phyloP scores from a whole-genome alignment of 2,329 filamentous ascomycete species.

The Exophiala oligosperma region DNA sequence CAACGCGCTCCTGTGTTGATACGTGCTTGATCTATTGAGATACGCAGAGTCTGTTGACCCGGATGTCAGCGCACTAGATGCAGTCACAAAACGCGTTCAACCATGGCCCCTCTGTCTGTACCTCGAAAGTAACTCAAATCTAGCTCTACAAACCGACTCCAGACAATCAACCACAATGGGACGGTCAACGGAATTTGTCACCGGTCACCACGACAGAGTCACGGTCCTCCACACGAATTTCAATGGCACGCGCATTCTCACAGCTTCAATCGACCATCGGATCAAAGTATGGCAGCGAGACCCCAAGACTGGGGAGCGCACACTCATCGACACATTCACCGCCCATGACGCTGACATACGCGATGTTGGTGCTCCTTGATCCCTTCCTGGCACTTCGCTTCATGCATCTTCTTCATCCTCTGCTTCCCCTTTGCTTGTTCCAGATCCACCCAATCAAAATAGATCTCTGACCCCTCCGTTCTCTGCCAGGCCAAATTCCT shows the following conservation, averaged over 20 bases:
- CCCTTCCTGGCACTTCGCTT: background rate
- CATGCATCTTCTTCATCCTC: conserved; percentile 14
- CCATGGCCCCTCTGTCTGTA: too few relatives aligned
- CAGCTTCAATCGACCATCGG: conserved; percentile 87
- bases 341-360: conserved; percentile 89
- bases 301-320: conserved; percentile 72
- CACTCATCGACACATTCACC: conserved; percentile 75
- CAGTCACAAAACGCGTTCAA: too few relatives aligned
- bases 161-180: conserved; percentile 6
- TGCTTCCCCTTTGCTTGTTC: background rate
- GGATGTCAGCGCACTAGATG: too few relatives aligned
- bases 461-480: background rate
- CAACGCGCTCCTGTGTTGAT: too few relatives aligned
- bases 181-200: conserved; percentile 41
- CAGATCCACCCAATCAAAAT: too few relatives aligned
- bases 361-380: conserved; percentile 60
- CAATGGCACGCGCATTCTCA: conserved; percentile 88
- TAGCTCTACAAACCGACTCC: background rate
- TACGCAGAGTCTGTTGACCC: too few relatives aligned
- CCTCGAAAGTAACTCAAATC: background rate
- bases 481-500: conserved; percentile 80
- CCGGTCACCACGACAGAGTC: conserved; percentile 63
- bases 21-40: too few relatives aligned
- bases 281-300: conserved; percentile 89
- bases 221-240: conserved; percentile 86